Evolutionary conservation across 192 early-diverging fungal genomes (phyloP).

Genomic region (Coemansia sp.): DNA sequence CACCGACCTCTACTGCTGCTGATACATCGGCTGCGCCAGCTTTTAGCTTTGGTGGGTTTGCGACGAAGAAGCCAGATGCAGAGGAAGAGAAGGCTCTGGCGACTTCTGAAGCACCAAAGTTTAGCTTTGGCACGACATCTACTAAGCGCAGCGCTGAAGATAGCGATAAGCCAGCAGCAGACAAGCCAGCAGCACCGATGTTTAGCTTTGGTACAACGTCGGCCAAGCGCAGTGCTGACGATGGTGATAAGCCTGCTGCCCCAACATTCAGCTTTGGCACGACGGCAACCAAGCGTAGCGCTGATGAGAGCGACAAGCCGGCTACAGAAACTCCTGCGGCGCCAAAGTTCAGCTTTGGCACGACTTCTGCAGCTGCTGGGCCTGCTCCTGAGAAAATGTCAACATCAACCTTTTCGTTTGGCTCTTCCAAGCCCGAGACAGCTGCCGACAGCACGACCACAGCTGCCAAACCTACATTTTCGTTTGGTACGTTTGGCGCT

Average conservation of each 20-base stretch:
- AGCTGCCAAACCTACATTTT: constrained; percentile 6
- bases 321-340: constrained; percentile 6
- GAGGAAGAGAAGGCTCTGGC: constrained; percentile 3
- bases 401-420: not conserved
- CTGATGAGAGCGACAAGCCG: not conserved
- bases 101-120: constrained; percentile 1
- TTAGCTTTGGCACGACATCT: constrained; percentile 13
- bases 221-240: constrained; percentile 1
- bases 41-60: constrained; percentile 21
- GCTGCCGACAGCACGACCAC: not conserved
- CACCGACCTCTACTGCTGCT: not conserved
- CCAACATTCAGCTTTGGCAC: constrained; percentile 17
- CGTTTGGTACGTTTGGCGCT: constrained; percentile 17
- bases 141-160: constrained; percentile 1
- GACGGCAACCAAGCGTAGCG: not conserved
- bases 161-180: not conserved
- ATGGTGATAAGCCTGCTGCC: not conserved
- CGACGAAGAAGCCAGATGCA: constrained; percentile 9
- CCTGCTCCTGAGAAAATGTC: not conserved
- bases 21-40: not conserved
- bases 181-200: constrained; percentile 8
- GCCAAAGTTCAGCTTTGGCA: constrained; percentile 18
- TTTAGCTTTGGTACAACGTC: constrained; percentile 13
- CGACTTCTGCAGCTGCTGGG: not conserved
- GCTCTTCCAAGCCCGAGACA: constrained; percentile 1